Percentiles rank a stretch among this genome's conserved stretches.
These are phyloP conservation scores for Sporodiniella umbellata DNA, from an alignment of 371 early-diverging fungal species.

Conservation along the genomic window DNA sequence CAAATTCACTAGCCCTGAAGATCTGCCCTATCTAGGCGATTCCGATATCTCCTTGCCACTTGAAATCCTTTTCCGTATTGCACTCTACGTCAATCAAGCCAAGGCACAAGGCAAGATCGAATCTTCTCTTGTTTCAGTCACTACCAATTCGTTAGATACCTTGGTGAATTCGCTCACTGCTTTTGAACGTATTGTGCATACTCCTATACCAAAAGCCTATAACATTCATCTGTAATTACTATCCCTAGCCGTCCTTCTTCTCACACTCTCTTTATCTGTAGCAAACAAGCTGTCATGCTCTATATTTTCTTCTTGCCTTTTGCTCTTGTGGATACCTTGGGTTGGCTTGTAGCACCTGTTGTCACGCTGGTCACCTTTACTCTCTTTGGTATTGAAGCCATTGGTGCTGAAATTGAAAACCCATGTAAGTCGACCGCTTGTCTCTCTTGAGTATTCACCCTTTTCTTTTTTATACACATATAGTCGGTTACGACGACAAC, in stretches of 20 bases:
- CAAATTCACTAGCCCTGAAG: constrained; percentile 34
- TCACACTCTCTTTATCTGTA: constrained; percentile 1
- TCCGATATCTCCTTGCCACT: constrained; percentile 56
- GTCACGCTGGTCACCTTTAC: constrained; percentile 65
- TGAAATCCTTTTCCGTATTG: constrained; percentile 55
- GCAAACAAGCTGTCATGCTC: constrained; percentile 67
- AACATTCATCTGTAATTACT: constrained; percentile 67
- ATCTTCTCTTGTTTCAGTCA: constrained; percentile 43
- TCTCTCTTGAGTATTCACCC: no score
- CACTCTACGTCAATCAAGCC: constrained; percentile 48
- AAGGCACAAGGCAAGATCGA: constrained; percentile 48
- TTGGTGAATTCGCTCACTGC: constrained; percentile 65
- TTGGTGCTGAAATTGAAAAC: constrained; percentile 49
- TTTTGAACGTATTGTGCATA: constrained; percentile 72
- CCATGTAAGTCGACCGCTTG: constrained; percentile 44
- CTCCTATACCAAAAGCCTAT: constrained; percentile 82
- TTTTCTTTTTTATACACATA: neutral
- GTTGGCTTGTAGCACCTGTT: constrained; percentile 57
- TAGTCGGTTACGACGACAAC: constrained; percentile 64
- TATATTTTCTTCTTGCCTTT: constrained; percentile 72
- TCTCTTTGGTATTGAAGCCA: constrained; percentile 73
- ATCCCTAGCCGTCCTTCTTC: no score
- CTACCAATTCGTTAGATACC: constrained; percentile 41
- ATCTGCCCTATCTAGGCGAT: constrained; percentile 36
- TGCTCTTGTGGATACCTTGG: constrained; percentile 54